These are phyloP conservation scores for Gyrodon lividus DNA, from an alignment of 768 basidiomycete species.

Conservation along the genomic window DNA sequence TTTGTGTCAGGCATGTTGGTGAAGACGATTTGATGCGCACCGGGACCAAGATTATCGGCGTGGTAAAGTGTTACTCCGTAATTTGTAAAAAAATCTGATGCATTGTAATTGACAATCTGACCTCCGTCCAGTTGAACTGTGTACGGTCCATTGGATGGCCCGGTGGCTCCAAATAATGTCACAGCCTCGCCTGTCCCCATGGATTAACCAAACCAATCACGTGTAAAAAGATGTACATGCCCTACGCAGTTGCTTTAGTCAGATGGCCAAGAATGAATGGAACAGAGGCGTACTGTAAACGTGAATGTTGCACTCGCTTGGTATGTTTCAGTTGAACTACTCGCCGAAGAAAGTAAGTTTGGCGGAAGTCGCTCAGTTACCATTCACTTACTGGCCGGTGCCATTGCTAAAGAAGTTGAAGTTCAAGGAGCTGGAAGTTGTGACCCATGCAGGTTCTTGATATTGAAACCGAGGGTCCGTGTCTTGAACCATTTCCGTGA, in stretches of 20 bases:
- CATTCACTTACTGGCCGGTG: slow-evolving; percentile 38
- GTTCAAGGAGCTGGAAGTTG: slow-evolving; percentile 31
- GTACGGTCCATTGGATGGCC: slow-evolving; percentile 36
- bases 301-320: slow-evolving; percentile 35
- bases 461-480: slow-evolving; percentile 40
- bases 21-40: slow-evolving; percentile 35
- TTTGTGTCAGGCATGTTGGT: slow-evolving; percentile 28
- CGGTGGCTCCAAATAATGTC: slow-evolving; percentile 44
- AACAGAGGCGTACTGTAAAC: slow-evolving; percentile 36
- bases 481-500: slow-evolving; percentile 30
- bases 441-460: slow-evolving; percentile 34
- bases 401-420: slow-evolving; percentile 41
- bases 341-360: slow-evolving; percentile 1
- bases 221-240: slow-evolving; percentile 10
- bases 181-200: slow-evolving; percentile 39
- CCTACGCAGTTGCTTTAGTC: slow-evolving; percentile 17
- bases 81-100: slow-evolving; percentile 17
- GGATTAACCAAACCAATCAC: not conserved
- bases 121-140: slow-evolving; percentile 36
- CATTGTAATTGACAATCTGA: slow-evolving; percentile 16
- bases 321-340: slow-evolving; percentile 35
- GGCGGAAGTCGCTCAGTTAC: not conserved
- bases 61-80: slow-evolving; percentile 35
- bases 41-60: slow-evolving; percentile 38
- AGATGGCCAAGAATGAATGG: not conserved